A percentile compares a stretch with the other conserved stretches of the same genome.
These are phyloP conservation scores for Globisporangium okanoganense DNA, from an alignment of 352 stramenopile genomes.

Conservation along the genomic window DNA sequence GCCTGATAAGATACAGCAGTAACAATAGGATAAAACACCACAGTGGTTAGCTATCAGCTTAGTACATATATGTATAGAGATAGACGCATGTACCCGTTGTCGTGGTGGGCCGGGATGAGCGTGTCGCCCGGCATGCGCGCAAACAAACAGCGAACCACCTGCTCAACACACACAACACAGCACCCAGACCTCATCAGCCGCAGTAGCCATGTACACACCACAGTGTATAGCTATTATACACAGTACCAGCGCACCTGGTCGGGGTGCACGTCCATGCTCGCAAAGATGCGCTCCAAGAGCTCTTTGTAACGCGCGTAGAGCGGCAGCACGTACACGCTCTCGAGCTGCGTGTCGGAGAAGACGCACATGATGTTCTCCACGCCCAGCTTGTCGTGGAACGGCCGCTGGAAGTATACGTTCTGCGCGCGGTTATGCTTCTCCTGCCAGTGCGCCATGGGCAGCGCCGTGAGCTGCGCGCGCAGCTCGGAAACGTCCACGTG, in stretches of 20 bases:
- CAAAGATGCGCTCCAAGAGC: slow-evolving; percentile 73
- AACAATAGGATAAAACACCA: not conserved
- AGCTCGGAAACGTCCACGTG: slow-evolving; percentile 37
- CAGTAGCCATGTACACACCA: not conserved
- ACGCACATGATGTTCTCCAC: slow-evolving; percentile 95
- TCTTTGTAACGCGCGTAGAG: slow-evolving; percentile 63
- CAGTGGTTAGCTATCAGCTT: not conserved
- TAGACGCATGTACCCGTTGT: slow-evolving; percentile 85
- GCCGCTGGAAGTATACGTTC: slow-evolving; percentile 88
- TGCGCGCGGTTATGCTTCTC: slow-evolving; percentile 41
- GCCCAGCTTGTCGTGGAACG: slow-evolving; percentile 94
- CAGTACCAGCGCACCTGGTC: slow-evolving; percentile 19
- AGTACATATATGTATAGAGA: not conserved
- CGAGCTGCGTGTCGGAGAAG: slow-evolving; percentile 96
- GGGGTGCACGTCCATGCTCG: slow-evolving; percentile 38
- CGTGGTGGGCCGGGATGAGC: slow-evolving; percentile 94
- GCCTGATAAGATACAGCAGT: slow-evolving; percentile 4
- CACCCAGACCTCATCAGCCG: not conserved
- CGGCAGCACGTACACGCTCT: slow-evolving; percentile 90
- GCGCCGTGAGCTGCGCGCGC: slow-evolving; percentile 28
- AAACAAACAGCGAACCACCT: slow-evolving; percentile 91
- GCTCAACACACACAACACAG: not conserved
- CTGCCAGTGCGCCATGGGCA: slow-evolving; percentile 37
- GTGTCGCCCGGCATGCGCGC: slow-evolving; percentile 90
- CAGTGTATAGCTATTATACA: not conserved